These are phyloP conservation scores for Mycena rebaudengoi DNA, from an alignment of 768 basidiomycete genomes.

Conservation along the genomic window DNA sequence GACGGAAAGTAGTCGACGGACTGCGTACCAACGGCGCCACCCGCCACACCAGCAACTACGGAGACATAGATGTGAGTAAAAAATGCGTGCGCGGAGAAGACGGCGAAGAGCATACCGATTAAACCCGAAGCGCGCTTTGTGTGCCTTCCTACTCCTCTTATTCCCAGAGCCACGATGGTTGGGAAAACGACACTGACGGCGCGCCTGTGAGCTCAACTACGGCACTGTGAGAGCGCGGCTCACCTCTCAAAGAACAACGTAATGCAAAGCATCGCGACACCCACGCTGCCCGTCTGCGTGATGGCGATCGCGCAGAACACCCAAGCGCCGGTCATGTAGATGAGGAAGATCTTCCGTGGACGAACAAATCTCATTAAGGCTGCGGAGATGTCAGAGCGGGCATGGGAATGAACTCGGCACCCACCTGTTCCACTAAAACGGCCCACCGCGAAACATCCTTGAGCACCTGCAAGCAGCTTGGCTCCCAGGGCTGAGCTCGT, in stretches of 20 bases:
- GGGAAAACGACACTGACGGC: too few species aligned
- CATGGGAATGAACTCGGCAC: slow-evolving; percentile 1
- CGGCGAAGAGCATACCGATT: too few species aligned
- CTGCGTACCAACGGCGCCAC: too few species aligned
- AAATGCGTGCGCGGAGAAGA: too few species aligned
- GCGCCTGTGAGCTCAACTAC: too few species aligned
- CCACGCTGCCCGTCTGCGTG: slow-evolving; percentile 38
- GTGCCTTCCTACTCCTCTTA: slow-evolving; percentile 42
- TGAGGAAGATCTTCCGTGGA: slow-evolving; percentile 39
- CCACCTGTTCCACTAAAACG: slow-evolving; percentile 41
- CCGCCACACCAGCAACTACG: too few species aligned
- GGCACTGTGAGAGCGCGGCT: too few species aligned
- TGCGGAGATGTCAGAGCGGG: background rate
- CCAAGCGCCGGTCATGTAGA: slow-evolving; percentile 38
- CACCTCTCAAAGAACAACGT: slow-evolving; percentile 46
- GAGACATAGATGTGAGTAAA: too few species aligned
- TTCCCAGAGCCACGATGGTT: slow-evolving; percentile 44
- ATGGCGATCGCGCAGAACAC: slow-evolving; percentile 40
- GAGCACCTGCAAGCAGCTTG: slow-evolving; percentile 42
- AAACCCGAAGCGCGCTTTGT: slow-evolving; percentile 47
- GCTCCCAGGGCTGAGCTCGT: slow-evolving; percentile 36
- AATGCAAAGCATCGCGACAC: slow-evolving; percentile 41
- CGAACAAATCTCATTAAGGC: slow-evolving; percentile 39
- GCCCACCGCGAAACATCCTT: slow-evolving; percentile 42
- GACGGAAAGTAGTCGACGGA: too few species aligned